These are phyloP conservation scores for Ogataea angusta DNA, from an alignment of 805 yeast genomes.

Conservation along the genomic window DNA sequence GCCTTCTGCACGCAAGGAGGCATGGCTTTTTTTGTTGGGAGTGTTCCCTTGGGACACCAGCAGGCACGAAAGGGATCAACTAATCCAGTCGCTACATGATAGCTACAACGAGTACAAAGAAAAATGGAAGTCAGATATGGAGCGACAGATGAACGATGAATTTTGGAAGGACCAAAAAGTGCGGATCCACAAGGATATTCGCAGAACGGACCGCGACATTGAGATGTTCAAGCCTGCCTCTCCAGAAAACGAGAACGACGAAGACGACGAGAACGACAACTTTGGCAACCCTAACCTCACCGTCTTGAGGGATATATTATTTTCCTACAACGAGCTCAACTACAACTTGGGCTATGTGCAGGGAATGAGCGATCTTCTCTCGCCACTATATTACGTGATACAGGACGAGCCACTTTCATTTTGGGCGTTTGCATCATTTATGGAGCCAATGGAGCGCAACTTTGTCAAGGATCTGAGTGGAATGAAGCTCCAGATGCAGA, in stretches of 20 bases:
- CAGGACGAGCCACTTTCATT: conserved; percentile 78
- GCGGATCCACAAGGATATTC: conserved; percentile 90
- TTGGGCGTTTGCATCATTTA: conserved; percentile 83
- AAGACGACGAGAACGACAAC: conserved; percentile 48
- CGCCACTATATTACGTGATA: conserved; percentile 69
- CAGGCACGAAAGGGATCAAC: conserved; percentile 57
- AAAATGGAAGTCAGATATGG: conserved; percentile 66
- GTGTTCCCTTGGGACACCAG: conserved; percentile 91
- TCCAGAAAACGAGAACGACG: conserved; percentile 32
- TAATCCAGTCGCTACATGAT: conserved; percentile 52
- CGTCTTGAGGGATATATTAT: conserved; percentile 68
- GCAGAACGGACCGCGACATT: conserved; percentile 81
- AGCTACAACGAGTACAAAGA: conserved; percentile 52
- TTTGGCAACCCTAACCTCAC: conserved; percentile 75
- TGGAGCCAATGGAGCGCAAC: conserved; percentile 95
- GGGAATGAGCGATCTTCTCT: conserved; percentile 93
- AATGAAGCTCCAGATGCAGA: conserved; percentile 82
- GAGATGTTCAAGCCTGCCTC: conserved; percentile 48
- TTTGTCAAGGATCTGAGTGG: conserved; percentile 91
- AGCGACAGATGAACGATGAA: conserved; percentile 48
- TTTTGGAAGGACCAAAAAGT: conserved; percentile 88
- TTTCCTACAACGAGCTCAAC: conserved; percentile 85
- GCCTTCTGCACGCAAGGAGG: conserved; percentile 58
- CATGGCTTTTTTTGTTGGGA: conserved; percentile 82
- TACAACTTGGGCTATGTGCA: conserved; percentile 89